Evolutionary conservation across 768 basidiomycete genomes (phyloP).

Genomic region (Neoboletus magnificus): DNA sequence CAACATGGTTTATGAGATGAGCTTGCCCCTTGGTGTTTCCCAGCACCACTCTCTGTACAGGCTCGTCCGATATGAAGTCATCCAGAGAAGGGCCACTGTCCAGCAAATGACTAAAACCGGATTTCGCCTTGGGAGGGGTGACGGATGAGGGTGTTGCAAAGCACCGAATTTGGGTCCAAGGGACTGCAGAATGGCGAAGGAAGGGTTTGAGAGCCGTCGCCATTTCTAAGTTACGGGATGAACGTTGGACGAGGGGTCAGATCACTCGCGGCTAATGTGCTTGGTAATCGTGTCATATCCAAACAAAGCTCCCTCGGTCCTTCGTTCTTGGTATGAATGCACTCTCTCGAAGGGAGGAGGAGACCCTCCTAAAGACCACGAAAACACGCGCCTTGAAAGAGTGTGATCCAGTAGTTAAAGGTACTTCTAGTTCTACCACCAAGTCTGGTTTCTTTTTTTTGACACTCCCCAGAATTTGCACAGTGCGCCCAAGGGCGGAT

Average conservation of each 20-base stretch:
- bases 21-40: slow-evolving; percentile 69
- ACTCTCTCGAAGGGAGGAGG: slow-evolving; percentile 85
- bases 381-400: slow-evolving; percentile 77
- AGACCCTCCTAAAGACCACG: slow-evolving; percentile 76
- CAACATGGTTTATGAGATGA: background rate
- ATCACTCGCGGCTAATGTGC: background rate
- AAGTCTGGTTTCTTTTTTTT: background rate
- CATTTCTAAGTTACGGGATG: slow-evolving; percentile 6
- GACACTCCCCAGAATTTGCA: slow-evolving; percentile 62
- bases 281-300: slow-evolving; percentile 8
- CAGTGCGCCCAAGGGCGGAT: slow-evolving; percentile 79
- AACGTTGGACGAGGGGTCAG: background rate
- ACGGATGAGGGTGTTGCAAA: slow-evolving; percentile 45
- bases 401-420: slow-evolving; percentile 74
- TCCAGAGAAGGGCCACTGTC: slow-evolving; percentile 70
- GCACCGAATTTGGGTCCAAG: slow-evolving; percentile 33
- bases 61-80: slow-evolving; percentile 70
- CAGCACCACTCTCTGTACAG: slow-evolving; percentile 59
- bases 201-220: slow-evolving; percentile 10
- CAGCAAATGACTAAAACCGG: slow-evolving; percentile 50
- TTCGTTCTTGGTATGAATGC: slow-evolving; percentile 65
- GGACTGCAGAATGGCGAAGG: slow-evolving; percentile 7
- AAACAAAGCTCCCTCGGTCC: slow-evolving; percentile 5
- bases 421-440: slow-evolving; percentile 27
- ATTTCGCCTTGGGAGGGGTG: slow-evolving; percentile 29